Evolutionary conservation across 2,329 filamentous ascomycete genomes (phyloP), one percentile per base, ranked within the genome.

Genomic region (Lasiodiplodia hormozganensis): DNA sequence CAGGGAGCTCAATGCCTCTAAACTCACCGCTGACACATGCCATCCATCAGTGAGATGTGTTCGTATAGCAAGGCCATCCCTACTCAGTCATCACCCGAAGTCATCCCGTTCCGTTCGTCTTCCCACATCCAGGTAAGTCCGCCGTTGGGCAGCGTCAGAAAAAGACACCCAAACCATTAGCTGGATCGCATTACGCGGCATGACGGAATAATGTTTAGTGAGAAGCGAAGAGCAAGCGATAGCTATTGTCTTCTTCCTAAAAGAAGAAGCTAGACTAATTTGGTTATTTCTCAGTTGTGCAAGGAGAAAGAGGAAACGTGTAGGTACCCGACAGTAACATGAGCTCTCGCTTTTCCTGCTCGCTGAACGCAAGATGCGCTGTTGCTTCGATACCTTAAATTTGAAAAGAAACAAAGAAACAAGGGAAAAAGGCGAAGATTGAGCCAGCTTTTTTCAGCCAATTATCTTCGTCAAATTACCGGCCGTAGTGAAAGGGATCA

Each of bases 291-390:
- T 14, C 28, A 36, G 28, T 16, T 12, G 12, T 25, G 21, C 16
- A 64, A 25, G 34, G 28, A 38, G 14, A 52, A 25, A 38, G 21
- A 18, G 60, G 16, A 28, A 6, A 23, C 12, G 28, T 38, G 21
- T 5, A 38, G 47, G 21, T 38, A 52, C 60, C 43, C 38, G 25
- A 38, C 31, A 62, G 57, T 28, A 62, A 49, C 40, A 51, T 25
- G 11, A 25, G 23, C 43, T 64, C 58, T 6, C 23, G 16, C 25
- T 64, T 64, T 51, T 52, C 21, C 47, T 38, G n/a, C 52, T 64
- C 47, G 47, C 47, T 64, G 5, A 52, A 64, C 60, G 60, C 60
- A 64, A 64, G 21, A 49, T 36, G 40, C 28, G 23, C 25, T 38
- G 25, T 49, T 34, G 14, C n/a, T 36, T 38, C 60, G 18, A 7